Evolutionary conservation across 2,329 filamentous ascomycete genomes (phyloP), one percentile per base, ranked within the genome.

Genomic region (Aspergillus pseudoviridinutans): DNA sequence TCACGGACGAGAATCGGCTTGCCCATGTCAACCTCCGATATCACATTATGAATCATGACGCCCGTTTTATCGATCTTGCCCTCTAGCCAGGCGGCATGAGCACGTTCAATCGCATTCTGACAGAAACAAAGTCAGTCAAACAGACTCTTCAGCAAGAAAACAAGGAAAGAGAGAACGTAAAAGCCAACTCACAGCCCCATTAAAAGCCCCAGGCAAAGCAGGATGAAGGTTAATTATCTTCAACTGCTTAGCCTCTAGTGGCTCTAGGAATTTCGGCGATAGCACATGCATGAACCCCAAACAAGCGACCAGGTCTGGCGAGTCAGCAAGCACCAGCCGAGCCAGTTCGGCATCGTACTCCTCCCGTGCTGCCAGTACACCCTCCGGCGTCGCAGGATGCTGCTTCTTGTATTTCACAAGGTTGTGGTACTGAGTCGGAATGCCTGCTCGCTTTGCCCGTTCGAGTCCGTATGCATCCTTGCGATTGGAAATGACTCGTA

Each of bases 221-320:
- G 91, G 91, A 69, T 96, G 91, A 44, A 96, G 75, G 70, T 96
- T 96, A 67, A 96, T 92, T 49, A 93, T 86, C 25, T 81, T 82
- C 38, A 93, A 79, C 0, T 82, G 82, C 0, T 80, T 84, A 12
- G 73, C 76, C 35, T 84, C 80, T 7, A 96, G 70, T 1, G 90
- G 89, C 8, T 82, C 80, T 50, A 96, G 78, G 71, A 95, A 94
- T 1, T 80, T 77, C 2, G 80, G 78, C 0, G 86, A 87, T 51
- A 95, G 83, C 57, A 95, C 87, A 71, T 94, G 87, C 91, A 95
- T 95, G 83, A 90, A 95, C 2, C 92, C 91, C 3, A 90, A 87
- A 64, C 92, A 89, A 8, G 94, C 87, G 51, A 96, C 85, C 55
- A 96, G 74, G 55, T 92, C 84, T 0, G 91, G 91, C 57, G 75